Base-by-base conservation (phyloP, 2,329 filamentous ascomycete genomes). In the Fusarium bactridioides region DNA sequence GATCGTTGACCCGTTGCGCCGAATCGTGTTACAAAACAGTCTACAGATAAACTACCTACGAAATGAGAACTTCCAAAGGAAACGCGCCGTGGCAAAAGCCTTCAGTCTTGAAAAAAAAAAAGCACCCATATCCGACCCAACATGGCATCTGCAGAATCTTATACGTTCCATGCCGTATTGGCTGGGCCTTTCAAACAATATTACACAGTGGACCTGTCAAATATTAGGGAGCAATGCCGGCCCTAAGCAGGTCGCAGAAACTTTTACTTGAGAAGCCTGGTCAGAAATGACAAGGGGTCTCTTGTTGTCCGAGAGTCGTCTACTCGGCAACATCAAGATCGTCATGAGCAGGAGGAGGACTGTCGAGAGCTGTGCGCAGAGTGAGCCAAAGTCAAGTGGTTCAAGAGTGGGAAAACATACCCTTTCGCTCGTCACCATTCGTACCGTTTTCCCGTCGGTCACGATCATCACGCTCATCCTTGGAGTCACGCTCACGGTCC, bases 321-420 rank as follows among this genome's bases (percentile, higher is more conserved):
- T 86, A 91, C 85, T 98, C 96, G 79, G 95, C 95, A 80, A 96
- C 95, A 82, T 99, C 96, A 80, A 98, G 89, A 80, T 99, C 96
- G 82, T 99, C 96, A 79, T 97, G 94, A 77, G 91, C 92, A 72
- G 93, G 91, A 72, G 93, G 90, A 75, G 94, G 92, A 78, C 93
- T 94, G 76, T 97, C 94, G 78, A 92, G 85, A 80, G 89, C 86
- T 86, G 69, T 40, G 83, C 76, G 61, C 38, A 38, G 40, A 51
- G 70, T 73, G 76, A 77, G 78, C 70, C 74, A 76, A 62, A 29
- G 15, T 35, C 16, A 41, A 27, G 25, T 35, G 10, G 21, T 35
- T 25, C 21, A 21, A 41, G 21, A 23, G 23, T 19, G 23, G 58
- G 68, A 60, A 67, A 54, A 79, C 82, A 74, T 83, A 97, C 95